Evolutionary conservation across 2,329 filamentous ascomycete species (phyloP).

Genomic region (Bipolaris gigantea): DNA sequence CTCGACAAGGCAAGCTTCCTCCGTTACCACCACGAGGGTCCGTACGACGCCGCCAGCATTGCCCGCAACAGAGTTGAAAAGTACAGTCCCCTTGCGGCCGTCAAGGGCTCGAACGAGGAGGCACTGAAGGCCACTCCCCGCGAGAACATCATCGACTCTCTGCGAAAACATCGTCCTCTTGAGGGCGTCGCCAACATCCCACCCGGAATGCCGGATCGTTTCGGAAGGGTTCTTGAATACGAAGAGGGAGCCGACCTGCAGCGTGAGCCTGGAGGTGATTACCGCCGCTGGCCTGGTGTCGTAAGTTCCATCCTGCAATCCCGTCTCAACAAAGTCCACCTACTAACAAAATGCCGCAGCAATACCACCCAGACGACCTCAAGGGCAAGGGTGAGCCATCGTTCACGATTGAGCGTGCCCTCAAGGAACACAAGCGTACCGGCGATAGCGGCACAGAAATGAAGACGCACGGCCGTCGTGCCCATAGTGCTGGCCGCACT

Average conservation of each 20-base stretch:
- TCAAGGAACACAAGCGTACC: slow-evolving; percentile 61
- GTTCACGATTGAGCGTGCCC: slow-evolving; percentile 68
- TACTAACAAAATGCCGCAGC: slow-evolving; percentile 27
- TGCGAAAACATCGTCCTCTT: slow-evolving; percentile 73
- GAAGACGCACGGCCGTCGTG: slow-evolving; percentile 41
- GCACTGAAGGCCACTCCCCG: slow-evolving; percentile 78
- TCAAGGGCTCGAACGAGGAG: slow-evolving; percentile 71
- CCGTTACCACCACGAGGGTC: slow-evolving; percentile 85
- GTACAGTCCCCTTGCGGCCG: slow-evolving; percentile 73
- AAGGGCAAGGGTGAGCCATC: slow-evolving; percentile 82
- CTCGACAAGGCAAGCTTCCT: slow-evolving; percentile 69
- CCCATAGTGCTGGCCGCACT: slow-evolving; percentile 42
- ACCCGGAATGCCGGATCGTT: slow-evolving; percentile 67
- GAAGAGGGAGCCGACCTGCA: slow-evolving; percentile 86
- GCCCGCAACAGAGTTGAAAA: slow-evolving; percentile 69
- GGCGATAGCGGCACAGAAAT: slow-evolving; percentile 50
- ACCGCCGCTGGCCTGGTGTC: slow-evolving; percentile 72
- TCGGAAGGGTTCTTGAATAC: slow-evolving; percentile 74
- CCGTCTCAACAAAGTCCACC: not conserved
- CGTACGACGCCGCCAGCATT: slow-evolving; percentile 80
- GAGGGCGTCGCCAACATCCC: slow-evolving; percentile 80
- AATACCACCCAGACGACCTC: slow-evolving; percentile 74
- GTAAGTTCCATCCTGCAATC: slow-evolving; percentile 57
- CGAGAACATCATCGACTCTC: slow-evolving; percentile 74
- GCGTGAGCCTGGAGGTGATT: slow-evolving; percentile 78